Base-by-base conservation (phyloP, 768 basidiomycete genomes). In the Amanita brunnescens region DNA sequence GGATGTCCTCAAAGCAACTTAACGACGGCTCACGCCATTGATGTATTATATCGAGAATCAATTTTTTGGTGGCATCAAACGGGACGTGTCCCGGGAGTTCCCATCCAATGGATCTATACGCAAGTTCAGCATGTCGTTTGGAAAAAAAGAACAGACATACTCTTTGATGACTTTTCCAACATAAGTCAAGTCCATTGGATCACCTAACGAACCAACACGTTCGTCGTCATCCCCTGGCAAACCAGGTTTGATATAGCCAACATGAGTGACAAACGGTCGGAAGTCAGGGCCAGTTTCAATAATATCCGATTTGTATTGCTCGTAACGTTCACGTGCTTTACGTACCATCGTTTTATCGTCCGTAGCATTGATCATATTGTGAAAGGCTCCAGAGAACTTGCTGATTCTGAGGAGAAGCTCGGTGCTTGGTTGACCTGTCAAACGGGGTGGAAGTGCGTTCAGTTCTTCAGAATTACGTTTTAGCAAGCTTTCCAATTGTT, bases 401-500 rank as follows among this genome's bases (percentile, higher is more conserved):
- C 63, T 73, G 38, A 81, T 63, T 5, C 69, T 68, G 3, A 60
- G 57, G 2, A 76, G 63, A 1, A 83, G 65, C 55, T 79, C 76
- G 1, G 72, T 68, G 2, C 70, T 62, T 0, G 78, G 71, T 26
- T 80, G 71, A 6, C 53, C 55, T 1, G 59, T 61, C 9, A 70
- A 57, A 0, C 63, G 63, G 0, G 61, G 55, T 0, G 83, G 82
- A 5, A 83, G 70, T 13, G 51, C 37, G 0, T 54, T 54, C 4
- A 81, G 57, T 1, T 72, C 65, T 0, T 58, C 37, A 9, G 55
- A 45, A 51, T 69, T 73, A 24, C 61, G 39, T 1, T 35, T 51
- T 3, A 85, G 68, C 8, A 74, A 67, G 5, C 56, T 57, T 2
- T 70, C 64, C 3, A 80, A 68, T n/a, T 71, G 61, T 1, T 57